These are phyloP conservation scores for Suillus plorans DNA, from an alignment of 768 basidiomycete genomes.

Conservation along the genomic window DNA sequence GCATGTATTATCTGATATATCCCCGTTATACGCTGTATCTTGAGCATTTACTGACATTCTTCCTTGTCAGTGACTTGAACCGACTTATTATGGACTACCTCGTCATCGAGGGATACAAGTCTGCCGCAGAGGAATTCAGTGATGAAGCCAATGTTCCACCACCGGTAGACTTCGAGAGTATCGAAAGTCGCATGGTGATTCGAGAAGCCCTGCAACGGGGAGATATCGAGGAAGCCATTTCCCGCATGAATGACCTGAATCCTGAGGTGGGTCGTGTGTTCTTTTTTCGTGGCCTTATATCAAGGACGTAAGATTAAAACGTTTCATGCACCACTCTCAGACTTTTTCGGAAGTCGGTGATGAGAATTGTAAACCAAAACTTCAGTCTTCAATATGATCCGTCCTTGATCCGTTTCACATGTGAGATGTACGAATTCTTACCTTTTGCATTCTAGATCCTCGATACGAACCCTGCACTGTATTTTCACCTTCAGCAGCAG, in stretches of 20 bases:
- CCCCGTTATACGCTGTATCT: slow-evolving; percentile 26
- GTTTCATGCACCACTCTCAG: slow-evolving; percentile 99
- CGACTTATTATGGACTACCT: slow-evolving; percentile 96
- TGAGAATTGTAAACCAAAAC: slow-evolving; percentile 76
- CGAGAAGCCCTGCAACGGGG: slow-evolving; percentile 92
- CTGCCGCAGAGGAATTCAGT: slow-evolving; percentile 93
- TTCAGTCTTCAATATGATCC: slow-evolving; percentile 97
- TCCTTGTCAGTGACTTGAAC: slow-evolving; percentile 78
- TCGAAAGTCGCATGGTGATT: slow-evolving; percentile 92
- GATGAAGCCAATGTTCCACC: slow-evolving; percentile 78
- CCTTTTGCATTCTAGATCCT: slow-evolving; percentile 66
- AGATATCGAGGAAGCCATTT: slow-evolving; percentile 92
- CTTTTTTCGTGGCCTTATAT: slow-evolving; percentile 8
- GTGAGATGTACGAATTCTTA: slow-evolving; percentile 12
- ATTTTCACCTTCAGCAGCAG: slow-evolving; percentile 95
- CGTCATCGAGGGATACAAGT: slow-evolving; percentile 95
- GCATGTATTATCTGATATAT: slow-evolving; percentile 87
- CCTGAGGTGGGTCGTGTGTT: slow-evolving; percentile 75
- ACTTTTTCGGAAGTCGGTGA: slow-evolving; percentile 71
- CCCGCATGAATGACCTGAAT: slow-evolving; percentile 93
- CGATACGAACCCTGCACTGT: slow-evolving; percentile 90
- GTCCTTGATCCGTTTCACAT: slow-evolving; percentile 11
- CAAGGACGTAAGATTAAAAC: slow-evolving; percentile 71
- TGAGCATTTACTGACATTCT: slow-evolving; percentile 21
- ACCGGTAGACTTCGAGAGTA: slow-evolving; percentile 86